Percentiles rank a stretch among this genome's conserved stretches.
phyloP scores from a whole-genome alignment of 2,329 filamentous ascomycete genomes.

The Talaromyces sp. region DNA sequence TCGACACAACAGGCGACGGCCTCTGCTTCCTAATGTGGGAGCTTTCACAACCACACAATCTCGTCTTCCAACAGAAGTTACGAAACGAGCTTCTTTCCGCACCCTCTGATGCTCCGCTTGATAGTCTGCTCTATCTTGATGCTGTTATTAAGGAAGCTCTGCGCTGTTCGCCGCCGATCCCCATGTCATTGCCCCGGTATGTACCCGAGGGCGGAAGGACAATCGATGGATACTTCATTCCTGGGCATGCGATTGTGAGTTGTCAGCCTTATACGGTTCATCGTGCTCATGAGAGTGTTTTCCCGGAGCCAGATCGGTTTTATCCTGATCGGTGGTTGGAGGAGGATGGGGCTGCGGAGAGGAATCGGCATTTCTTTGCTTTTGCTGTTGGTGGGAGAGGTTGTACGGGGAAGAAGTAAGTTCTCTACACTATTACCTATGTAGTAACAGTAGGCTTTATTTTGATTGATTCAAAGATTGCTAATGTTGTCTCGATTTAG shows the following conservation, averaged over 20 bases:
- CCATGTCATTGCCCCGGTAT: constrained; percentile 55
- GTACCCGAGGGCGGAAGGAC: constrained; percentile 41
- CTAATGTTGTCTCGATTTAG: no score
- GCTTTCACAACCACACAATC: constrained; percentile 63
- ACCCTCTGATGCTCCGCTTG: constrained; percentile 37
- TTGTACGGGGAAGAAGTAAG: constrained; percentile 61
- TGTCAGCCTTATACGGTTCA: constrained; percentile 45
- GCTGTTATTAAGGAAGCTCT: constrained; percentile 66
- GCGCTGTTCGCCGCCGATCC: constrained; percentile 58
- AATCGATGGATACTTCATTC: constrained; percentile 42
- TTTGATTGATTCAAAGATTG: no score
- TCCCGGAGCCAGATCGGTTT: constrained; percentile 35
- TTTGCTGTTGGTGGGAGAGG: constrained; percentile 68
- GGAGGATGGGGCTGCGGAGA: constrained; percentile 33
- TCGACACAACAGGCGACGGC: constrained; percentile 71
- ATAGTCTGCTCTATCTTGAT: constrained; percentile 59
- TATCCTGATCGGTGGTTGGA: constrained; percentile 38
- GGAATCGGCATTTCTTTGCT: constrained; percentile 64
- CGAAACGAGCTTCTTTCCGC: constrained; percentile 55
- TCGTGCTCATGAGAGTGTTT: constrained; percentile 30
- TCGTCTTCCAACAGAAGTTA: constrained; percentile 55
- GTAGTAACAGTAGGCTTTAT: no score
- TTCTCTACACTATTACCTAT: constrained; percentile 20
- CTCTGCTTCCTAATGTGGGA: constrained; percentile 74
- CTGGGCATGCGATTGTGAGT: constrained; percentile 40